Percentiles rank a stretch among this genome's conserved stretches.
phyloP scores from a whole-genome alignment of 345 rosid species.

The Murraya koenigii region DNA sequence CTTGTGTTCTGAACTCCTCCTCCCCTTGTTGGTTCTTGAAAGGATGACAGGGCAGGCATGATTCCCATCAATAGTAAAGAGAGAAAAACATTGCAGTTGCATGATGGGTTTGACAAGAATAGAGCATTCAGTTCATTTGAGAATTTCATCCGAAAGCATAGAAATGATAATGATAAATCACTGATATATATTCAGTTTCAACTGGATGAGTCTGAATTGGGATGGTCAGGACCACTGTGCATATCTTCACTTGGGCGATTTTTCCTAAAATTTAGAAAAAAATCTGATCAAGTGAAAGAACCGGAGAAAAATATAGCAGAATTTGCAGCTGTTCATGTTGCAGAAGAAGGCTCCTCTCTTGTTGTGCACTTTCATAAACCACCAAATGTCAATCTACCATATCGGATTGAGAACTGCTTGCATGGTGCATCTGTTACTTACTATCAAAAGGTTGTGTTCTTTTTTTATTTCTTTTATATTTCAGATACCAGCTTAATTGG shows the following conservation, averaged over 20 bases:
- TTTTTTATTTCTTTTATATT: constrained; percentile 21
- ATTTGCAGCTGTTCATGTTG: constrained; percentile 73
- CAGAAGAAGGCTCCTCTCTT: constrained; percentile 83
- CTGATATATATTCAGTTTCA: constrained; percentile 63
- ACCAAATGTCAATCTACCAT: constrained; percentile 65
- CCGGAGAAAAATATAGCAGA: constrained; percentile 32
- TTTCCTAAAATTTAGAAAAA: constrained; percentile 75
- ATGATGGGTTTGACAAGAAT: constrained; percentile 42
- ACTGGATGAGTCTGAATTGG: constrained; percentile 47
- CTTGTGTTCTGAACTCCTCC: background rate
- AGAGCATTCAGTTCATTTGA: constrained; percentile 72
- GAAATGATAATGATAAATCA: constrained; percentile 48
- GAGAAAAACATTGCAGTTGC: constrained; percentile 51
- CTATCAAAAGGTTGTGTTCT: constrained; percentile 78
- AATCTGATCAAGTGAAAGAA: constrained; percentile 42
- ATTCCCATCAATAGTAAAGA: constrained; percentile 51
- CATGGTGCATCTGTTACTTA: constrained; percentile 59
- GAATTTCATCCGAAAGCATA: constrained; percentile 78
- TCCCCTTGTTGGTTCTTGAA: constrained; percentile 4
- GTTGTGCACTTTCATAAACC: constrained; percentile 74
- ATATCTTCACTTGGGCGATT: constrained; percentile 82
- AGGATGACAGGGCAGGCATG: constrained; percentile 66
- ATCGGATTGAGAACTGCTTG: constrained; percentile 82
- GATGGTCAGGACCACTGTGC: constrained; percentile 96
- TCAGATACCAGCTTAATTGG: constrained; percentile 2